Evolutionary conservation across 2,329 filamentous ascomycete species (phyloP).

Genomic region (Colletotrichum abscissum): DNA sequence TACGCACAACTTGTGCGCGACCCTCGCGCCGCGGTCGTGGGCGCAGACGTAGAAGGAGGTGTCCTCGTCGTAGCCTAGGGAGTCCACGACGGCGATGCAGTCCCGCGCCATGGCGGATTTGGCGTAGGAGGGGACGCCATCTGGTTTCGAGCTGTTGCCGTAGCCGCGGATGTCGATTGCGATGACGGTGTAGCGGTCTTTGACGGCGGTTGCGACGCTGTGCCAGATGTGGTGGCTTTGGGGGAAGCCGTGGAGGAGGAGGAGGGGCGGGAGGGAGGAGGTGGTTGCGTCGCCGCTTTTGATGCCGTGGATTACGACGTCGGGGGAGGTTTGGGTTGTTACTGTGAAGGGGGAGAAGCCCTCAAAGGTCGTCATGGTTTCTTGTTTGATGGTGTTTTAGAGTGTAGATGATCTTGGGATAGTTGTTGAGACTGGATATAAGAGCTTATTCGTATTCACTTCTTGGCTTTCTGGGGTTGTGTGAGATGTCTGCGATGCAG

Average conservation of each 20-base stretch:
- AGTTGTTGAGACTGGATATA: too few species aligned
- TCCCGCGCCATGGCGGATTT: constrained; percentile 63
- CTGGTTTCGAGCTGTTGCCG: constrained; percentile 60
- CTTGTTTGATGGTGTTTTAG: neutral
- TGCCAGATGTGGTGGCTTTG: constrained; percentile 66
- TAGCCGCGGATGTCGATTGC: constrained; percentile 64
- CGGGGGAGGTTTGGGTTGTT: constrained; percentile 47
- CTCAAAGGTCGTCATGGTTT: constrained; percentile 49
- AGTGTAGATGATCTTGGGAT: neutral
- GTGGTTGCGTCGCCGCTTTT: constrained; percentile 44
- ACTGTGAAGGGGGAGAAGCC: constrained; percentile 51
- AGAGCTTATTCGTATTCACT: neutral
- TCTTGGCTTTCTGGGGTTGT: neutral
- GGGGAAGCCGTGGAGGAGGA: constrained; percentile 64
- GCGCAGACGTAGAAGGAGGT: constrained; percentile 59
- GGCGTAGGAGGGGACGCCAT: constrained; percentile 48
- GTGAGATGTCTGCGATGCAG: neutral
- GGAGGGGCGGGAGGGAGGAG: constrained; percentile 48
- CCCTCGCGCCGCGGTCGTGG: constrained; percentile 67
- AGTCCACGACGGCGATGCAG: constrained; percentile 56
- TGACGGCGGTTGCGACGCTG: constrained; percentile 52
- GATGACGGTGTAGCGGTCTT: constrained; percentile 53
- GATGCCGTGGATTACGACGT: constrained; percentile 57
- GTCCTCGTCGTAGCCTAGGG: constrained; percentile 45
- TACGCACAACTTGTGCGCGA: constrained; percentile 65